These are phyloP conservation scores for Asclepias syriaca DNA, from an alignment of 257 asterid genomes.

Conservation along the genomic window DNA sequence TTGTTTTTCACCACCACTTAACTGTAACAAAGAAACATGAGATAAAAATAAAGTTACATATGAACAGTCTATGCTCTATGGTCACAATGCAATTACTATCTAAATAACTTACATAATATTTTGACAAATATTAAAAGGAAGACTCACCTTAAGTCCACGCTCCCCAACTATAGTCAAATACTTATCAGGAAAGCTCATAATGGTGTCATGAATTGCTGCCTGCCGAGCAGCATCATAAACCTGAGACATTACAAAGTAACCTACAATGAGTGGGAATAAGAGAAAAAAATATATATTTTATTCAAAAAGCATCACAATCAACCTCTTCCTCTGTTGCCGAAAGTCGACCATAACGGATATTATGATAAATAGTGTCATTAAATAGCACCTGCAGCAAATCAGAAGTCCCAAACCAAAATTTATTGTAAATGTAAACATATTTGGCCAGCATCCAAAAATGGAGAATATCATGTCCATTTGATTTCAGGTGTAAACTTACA, in stretches of 20 bases:
- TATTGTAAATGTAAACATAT: background rate
- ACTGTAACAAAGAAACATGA: constrained; percentile 46
- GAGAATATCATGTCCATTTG: background rate
- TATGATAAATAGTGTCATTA: constrained; percentile 93
- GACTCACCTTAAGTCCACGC: constrained; percentile 92
- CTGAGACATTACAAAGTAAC: constrained; percentile 31
- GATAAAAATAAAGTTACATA: constrained; percentile 11
- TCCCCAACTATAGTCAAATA: constrained; percentile 92
- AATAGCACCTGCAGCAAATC: constrained; percentile 69
- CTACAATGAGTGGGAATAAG: background rate
- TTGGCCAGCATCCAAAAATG: background rate
- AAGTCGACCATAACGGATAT: constrained; percentile 88
- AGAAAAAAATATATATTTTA: background rate
- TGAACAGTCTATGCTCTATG: background rate
- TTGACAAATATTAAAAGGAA: background rate
- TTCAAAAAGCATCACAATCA: background rate
- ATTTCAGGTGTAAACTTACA: constrained; percentile 48
- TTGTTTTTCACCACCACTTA: constrained; percentile 99
- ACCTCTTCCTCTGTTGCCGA: constrained; percentile 94
- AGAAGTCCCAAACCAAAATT: background rate
- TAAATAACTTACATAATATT: background rate
- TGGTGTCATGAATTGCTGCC: constrained; percentile 93
- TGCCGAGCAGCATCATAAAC: constrained; percentile 91
- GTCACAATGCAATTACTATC: background rate
- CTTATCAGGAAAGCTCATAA: constrained; percentile 78